Evolutionary conservation across 305 asterid genomes (phyloP).

Genomic region (Ilex paraguariensis): DNA sequence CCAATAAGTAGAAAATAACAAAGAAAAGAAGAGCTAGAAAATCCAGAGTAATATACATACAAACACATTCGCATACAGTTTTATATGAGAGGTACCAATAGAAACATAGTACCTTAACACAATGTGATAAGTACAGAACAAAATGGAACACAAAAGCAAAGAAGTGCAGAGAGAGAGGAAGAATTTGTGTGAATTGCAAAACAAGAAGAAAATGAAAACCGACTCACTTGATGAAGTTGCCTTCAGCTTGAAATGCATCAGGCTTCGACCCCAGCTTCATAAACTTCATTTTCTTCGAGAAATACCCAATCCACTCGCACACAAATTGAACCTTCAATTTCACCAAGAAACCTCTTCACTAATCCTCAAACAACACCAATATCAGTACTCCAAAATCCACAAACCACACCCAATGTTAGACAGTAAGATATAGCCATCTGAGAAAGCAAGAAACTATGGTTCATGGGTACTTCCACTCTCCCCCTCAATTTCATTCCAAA

Average conservation of each 20-base stretch:
- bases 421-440: too few species aligned
- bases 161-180: background rate
- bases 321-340: background rate
- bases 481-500: too few species aligned
- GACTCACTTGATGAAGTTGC: slow-evolving; percentile 52
- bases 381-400: background rate
- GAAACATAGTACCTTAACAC: slow-evolving; percentile 5
- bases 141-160: background rate
- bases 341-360: background rate
- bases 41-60: too few species aligned
- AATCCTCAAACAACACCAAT: background rate
- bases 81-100: background rate
- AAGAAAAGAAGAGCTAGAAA: too few species aligned
- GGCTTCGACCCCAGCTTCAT: slow-evolving; percentile 97
- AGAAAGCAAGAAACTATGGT: too few species aligned
- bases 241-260: slow-evolving; percentile 77
- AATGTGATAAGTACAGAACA: slow-evolving; percentile 2
- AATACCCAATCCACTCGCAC: background rate
- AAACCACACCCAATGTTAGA: too few species aligned
- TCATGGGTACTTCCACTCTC: too few species aligned
- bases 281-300: slow-evolving; percentile 53
- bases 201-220: slow-evolving; percentile 5
- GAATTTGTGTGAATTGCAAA: background rate
- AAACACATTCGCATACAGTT: too few species aligned
- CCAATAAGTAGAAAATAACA: too few species aligned